These are phyloP conservation scores for Starmerella floris DNA, from an alignment of 805 yeast species.

Conservation along the genomic window DNA sequence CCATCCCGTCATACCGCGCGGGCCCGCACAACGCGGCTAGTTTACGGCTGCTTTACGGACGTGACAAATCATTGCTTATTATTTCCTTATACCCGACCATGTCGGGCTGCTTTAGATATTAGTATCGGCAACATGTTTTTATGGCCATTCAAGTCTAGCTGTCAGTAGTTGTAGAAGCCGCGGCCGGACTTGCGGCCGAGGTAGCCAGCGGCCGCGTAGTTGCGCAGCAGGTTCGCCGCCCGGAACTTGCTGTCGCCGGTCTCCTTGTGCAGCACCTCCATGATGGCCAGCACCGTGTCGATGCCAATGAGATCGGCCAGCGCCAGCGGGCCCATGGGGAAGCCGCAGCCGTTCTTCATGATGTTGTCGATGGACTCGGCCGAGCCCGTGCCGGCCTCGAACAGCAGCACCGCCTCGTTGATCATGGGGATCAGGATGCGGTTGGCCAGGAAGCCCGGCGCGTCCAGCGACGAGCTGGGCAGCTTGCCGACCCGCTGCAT, in stretches of 20 bases:
- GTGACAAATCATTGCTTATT: too few species aligned
- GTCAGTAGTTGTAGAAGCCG: slow-evolving; percentile 31
- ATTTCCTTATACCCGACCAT: too few species aligned
- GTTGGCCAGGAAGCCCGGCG: slow-evolving; percentile 35
- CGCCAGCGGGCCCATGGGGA: slow-evolving; percentile 36
- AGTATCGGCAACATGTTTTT: too few species aligned
- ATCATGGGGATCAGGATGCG: slow-evolving; percentile 34
- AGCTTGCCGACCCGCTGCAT: slow-evolving; percentile 29
- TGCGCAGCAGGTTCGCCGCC: slow-evolving; percentile 29
- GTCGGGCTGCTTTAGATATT: too few species aligned
- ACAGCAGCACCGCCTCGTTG: slow-evolving; percentile 32
- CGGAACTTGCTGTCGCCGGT: slow-evolving; percentile 34
- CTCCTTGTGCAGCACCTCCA: slow-evolving; percentile 30
- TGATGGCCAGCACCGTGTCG: slow-evolving; percentile 33
- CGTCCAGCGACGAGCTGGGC: slow-evolving; percentile 29
- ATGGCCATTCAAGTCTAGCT: too few species aligned
- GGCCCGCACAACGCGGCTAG: too few species aligned
- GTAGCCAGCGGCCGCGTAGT: slow-evolving; percentile 34
- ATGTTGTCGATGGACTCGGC: slow-evolving; percentile 33
- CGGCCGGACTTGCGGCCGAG: slow-evolving; percentile 31
- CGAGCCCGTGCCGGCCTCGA: slow-evolving; percentile 31
- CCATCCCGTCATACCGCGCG: too few species aligned
- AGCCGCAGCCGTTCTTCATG: slow-evolving; percentile 35
- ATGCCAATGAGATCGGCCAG: slow-evolving; percentile 35
- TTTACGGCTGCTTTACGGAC: too few species aligned